phyloP scores from a whole-genome alignment of 2,329 filamentous ascomycete genomes.

The Aspergillus proliferans region DNA sequence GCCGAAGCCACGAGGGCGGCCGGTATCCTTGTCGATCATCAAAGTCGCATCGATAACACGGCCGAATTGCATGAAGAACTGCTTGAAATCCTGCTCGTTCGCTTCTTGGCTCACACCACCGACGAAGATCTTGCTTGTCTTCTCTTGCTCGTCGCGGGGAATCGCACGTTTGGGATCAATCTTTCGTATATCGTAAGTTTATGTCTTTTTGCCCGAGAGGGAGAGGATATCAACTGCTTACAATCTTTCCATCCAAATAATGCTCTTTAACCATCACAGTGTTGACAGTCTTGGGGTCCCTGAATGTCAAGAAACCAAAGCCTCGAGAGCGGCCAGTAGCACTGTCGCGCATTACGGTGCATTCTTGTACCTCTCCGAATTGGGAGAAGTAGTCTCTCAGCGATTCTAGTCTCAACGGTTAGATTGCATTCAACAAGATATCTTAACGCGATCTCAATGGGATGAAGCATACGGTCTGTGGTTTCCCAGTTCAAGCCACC shows the following conservation, averaged over 20 bases:
- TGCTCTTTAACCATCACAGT: conserved; percentile 99
- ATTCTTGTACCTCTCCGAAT: conserved; percentile 94
- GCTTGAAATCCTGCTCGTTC: conserved; percentile 89
- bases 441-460: conserved; percentile 1
- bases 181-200: conserved; percentile 44
- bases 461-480: conserved; percentile 72
- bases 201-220: conserved; percentile 1
- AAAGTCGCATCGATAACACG: conserved; percentile 94
- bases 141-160: conserved; percentile 93
- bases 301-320: conserved; percentile 97
- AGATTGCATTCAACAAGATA: conserved; percentile 12
- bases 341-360: conserved; percentile 98
- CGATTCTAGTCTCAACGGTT: conserved; percentile 60
- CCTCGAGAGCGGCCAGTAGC: conserved; percentile 88
- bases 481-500: conserved; percentile 99
- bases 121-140: conserved; percentile 97
- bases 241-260: conserved; percentile 95
- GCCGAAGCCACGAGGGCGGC: conserved; percentile 90
- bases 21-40: conserved; percentile 99
- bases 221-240: conserved; percentile 45
- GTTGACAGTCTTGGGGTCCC: conserved; percentile 94
- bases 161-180: conserved; percentile 98
- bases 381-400: conserved; percentile 95
- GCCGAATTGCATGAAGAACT: conserved; percentile 95
- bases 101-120: conserved; percentile 96